Percentiles rank a stretch among this genome's conserved stretches.
These are phyloP conservation scores for Mucor velutinosus DNA, from an alignment of 371 early-diverging fungal genomes.

Conservation along the genomic window DNA sequence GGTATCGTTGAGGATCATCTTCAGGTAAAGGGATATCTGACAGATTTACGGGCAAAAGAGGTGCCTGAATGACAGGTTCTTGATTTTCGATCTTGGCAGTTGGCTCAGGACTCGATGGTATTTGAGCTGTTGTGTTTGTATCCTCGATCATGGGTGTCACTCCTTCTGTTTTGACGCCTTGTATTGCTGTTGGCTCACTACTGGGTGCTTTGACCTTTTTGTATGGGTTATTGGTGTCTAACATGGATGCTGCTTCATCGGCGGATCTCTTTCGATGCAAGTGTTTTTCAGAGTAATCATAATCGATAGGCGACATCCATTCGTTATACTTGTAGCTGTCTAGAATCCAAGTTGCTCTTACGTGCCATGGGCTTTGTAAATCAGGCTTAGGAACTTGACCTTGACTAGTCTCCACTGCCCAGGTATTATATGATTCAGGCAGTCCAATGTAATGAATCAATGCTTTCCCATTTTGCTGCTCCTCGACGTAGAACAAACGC, in stretches of 20 bases:
- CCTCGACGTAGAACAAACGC: conserved; percentile 34
- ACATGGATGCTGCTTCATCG: background rate
- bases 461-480: conserved; percentile 44
- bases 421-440: conserved; percentile 74
- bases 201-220: conserved; percentile 23
- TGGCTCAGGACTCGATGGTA: background rate
- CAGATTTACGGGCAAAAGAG: conserved; percentile 18
- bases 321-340: conserved; percentile 73
- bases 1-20: conserved; percentile 64
- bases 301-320: conserved; percentile 76
- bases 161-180: conserved; percentile 7
- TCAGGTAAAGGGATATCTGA: conserved; percentile 33
- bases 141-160: conserved; percentile 7
- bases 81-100: background rate
- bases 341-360: conserved; percentile 67
- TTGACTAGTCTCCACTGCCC: conserved; percentile 61
- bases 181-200: background rate
- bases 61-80: background rate
- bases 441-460: conserved; percentile 73
- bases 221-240: background rate
- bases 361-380: conserved; percentile 54
- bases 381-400: conserved; percentile 28
- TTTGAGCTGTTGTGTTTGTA: background rate
- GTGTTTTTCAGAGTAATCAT: conserved; percentile 31
- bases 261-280: conserved; percentile 31